phyloP scores from a whole-genome alignment of 2,329 filamentous ascomycete species.

The Paracamarosporium sp. region DNA sequence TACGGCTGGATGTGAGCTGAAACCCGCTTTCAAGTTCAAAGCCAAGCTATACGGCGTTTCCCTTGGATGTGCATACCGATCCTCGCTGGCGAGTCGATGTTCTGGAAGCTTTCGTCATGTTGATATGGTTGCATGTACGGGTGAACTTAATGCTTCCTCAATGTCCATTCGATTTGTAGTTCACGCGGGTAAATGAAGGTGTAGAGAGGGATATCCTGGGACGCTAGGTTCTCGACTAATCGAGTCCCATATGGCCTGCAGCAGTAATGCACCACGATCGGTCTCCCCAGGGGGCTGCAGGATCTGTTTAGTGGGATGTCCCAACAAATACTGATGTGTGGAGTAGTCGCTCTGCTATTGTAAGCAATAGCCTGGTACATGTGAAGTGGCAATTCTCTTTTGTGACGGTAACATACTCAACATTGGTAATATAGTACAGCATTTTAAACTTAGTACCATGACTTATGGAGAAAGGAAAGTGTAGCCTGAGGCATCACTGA shows the following conservation, averaged over 20 bases:
- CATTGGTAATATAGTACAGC: neutral
- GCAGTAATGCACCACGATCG: constrained; percentile 17
- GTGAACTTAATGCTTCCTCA: constrained; percentile 3
- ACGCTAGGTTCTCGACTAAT: constrained; percentile 5
- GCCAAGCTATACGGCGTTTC: neutral
- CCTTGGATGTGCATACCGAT: neutral
- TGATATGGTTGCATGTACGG: constrained; percentile 1
- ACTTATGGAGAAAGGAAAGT: neutral
- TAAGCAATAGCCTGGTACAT: neutral
- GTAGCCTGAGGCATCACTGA: neutral
- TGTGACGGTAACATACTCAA: neutral
- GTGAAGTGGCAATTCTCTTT: neutral
- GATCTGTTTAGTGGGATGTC: constrained; percentile 6
- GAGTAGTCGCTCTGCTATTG: neutral
- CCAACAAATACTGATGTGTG: constrained; percentile 8
- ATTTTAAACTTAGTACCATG: neutral
- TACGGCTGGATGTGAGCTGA: neutral
- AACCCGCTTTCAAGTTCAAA: neutral
- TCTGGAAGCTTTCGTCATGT: constrained; percentile 9
- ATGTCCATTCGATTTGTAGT: constrained; percentile 3
- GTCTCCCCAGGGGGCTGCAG: constrained; percentile 9
- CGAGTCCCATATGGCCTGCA: constrained; percentile 18
- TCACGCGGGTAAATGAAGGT: constrained; percentile 17
- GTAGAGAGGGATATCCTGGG: constrained; percentile 6
- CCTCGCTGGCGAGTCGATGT: constrained; percentile 8